Conservation (phyloP, 2,329 filamentous ascomycete species). For the Dactylellina drechsleri region DNA sequence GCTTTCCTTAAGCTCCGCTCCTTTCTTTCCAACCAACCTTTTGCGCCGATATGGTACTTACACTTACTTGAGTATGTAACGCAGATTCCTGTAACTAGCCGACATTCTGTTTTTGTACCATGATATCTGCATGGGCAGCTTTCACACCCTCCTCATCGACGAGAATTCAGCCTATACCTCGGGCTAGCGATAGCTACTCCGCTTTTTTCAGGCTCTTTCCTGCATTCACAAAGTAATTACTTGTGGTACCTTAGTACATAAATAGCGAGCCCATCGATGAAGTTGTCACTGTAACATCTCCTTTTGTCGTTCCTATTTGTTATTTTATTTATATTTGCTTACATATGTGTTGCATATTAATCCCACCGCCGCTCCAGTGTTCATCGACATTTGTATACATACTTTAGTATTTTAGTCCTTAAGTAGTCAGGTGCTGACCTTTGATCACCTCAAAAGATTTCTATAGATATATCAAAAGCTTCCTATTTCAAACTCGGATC, state of each 20-base stretch:
- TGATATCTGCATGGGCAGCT: conserved; percentile 17
- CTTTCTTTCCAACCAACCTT: conserved; percentile 2
- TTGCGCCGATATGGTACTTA: conserved; percentile 1
- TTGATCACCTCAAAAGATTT: too few species aligned
- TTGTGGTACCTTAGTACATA: background rate
- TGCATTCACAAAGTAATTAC: background rate
- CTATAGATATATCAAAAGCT: too few species aligned
- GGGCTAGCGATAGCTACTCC: conserved; percentile 25
- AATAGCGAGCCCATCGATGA: background rate
- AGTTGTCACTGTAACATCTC: background rate
- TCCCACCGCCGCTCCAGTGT: too few species aligned
- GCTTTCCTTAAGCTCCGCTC: background rate
- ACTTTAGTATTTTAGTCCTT: too few species aligned
- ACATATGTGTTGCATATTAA: background rate
- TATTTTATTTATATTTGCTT: conserved; percentile 28
- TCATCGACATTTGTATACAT: too few species aligned
- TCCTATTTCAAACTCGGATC: too few species aligned
- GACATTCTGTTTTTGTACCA: conserved; percentile 39
- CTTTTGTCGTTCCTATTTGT: background rate
- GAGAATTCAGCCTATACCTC: conserved; percentile 51
- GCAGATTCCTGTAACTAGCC: conserved; percentile 24
- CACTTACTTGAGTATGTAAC: background rate
- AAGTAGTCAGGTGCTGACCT: background rate
- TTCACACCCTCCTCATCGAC: conserved; percentile 31
- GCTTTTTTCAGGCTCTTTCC: conserved; percentile 22